These are phyloP conservation scores for Volvox carteri DNA, from an alignment of 163 green algal genomes.

Conservation along the genomic window DNA sequence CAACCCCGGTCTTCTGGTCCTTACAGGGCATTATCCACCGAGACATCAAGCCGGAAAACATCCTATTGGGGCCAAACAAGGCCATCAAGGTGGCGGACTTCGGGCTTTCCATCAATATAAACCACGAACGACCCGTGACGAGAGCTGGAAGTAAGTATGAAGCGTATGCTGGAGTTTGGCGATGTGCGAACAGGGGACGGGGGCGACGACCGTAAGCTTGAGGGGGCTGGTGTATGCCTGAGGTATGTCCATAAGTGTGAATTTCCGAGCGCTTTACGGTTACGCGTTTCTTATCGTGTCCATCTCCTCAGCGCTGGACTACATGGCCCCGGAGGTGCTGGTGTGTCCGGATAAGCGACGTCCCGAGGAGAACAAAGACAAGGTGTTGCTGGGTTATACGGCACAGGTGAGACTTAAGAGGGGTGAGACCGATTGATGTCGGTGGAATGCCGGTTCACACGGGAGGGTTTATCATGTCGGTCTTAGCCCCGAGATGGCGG, in stretches of 20 bases:
- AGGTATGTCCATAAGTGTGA: too few species aligned
- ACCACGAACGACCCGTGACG: slow-evolving; percentile 75
- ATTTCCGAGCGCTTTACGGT: too few species aligned
- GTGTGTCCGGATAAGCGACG: slow-evolving; percentile 81
- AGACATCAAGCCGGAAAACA: slow-evolving; percentile 89
- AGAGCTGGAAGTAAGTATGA: slow-evolving; percentile 67
- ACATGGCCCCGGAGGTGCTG: slow-evolving; percentile 77
- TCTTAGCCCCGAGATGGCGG: too few species aligned
- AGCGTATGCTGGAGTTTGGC: background rate
- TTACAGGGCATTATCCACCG: slow-evolving; percentile 80
- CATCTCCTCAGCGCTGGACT: slow-evolving; percentile 67
- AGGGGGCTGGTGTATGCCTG: too few species aligned
- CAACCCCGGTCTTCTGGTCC: too few species aligned
- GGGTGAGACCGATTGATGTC: too few species aligned
- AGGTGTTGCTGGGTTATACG: slow-evolving; percentile 71
- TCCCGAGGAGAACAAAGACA: slow-evolving; percentile 85
- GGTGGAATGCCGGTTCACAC: too few species aligned
- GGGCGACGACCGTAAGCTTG: too few species aligned
- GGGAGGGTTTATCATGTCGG: too few species aligned
- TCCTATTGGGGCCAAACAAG: slow-evolving; percentile 69
- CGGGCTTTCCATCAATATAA: slow-evolving; percentile 65
- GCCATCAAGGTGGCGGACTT: slow-evolving; percentile 73
- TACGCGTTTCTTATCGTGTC: too few species aligned
- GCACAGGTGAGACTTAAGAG: slow-evolving; percentile 67
- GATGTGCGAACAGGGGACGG: background rate